A percentile compares a stretch with the other conserved stretches of the same genome.
These are phyloP conservation scores for Xylariaceae sp. DNA, from an alignment of 2,329 filamentous ascomycete genomes.

Conservation along the genomic window DNA sequence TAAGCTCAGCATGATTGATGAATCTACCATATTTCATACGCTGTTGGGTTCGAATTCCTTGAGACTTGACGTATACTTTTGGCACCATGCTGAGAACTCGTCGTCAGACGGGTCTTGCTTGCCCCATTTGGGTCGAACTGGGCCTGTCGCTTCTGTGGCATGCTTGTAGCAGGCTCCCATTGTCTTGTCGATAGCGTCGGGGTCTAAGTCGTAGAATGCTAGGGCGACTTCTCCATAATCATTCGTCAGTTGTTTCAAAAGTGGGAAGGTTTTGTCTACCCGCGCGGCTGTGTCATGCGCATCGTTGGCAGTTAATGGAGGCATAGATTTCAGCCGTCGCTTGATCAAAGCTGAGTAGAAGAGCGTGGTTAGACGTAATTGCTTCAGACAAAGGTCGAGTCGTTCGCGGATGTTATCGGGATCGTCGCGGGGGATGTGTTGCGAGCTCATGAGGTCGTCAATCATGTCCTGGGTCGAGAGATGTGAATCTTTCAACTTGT, in stretches of 20 bases:
- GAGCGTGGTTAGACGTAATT: conserved; percentile 62
- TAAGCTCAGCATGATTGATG: too few species aligned
- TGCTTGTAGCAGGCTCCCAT: conserved; percentile 59
- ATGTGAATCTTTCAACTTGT: conserved; percentile 30
- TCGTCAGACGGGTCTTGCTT: conserved; percentile 53
- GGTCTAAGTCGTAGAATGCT: conserved; percentile 68
- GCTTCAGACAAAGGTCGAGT: conserved; percentile 60
- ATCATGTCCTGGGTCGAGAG: conserved; percentile 53
- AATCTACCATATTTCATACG: neutral
- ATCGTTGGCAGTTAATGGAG: conserved; percentile 38
- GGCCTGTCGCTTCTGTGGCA: conserved; percentile 52
- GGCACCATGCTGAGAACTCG: conserved; percentile 75
- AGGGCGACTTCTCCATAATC: conserved; percentile 66
- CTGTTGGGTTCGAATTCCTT: conserved; percentile 37
- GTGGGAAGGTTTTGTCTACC: conserved; percentile 53
- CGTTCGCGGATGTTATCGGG: conserved; percentile 61
- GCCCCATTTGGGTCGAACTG: conserved; percentile 57
- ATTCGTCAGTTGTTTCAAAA: conserved; percentile 60
- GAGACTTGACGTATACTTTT: conserved; percentile 51
- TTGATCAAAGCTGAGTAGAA: conserved; percentile 69
- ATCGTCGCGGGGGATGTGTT: conserved; percentile 60
- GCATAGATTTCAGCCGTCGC: conserved; percentile 60
- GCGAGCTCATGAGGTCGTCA: conserved; percentile 64
- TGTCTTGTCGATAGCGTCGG: conserved; percentile 51
- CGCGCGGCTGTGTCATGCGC: conserved; percentile 31